A percentile compares a stretch with the other conserved stretches of the same genome.
Conservation (phyloP, 2,329 filamentous ascomycete genomes). For the Chaetothyriales sp. region DNA sequence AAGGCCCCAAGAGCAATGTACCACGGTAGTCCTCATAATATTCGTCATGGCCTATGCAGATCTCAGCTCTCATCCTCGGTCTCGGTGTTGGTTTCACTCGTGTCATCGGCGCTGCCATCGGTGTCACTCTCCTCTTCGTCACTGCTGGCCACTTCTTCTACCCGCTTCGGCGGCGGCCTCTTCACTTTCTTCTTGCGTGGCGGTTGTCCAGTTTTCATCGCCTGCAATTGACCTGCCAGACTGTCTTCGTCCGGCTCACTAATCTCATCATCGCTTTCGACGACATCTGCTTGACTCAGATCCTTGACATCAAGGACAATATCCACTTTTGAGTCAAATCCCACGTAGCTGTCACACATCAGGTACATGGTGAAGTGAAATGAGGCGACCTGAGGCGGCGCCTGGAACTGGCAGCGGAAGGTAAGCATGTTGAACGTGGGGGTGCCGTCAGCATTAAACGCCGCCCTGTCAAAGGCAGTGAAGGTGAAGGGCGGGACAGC, state of each 20-base stretch:
- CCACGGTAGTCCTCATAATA: not conserved
- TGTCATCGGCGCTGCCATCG: constrained; percentile 47
- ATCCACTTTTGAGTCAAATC: constrained; percentile 84
- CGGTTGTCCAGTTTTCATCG: constrained; percentile 55
- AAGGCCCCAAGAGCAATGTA: no score
- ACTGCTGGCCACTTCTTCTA: constrained; percentile 48
- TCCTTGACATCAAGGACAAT: constrained; percentile 83
- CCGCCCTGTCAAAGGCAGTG: constrained; percentile 75
- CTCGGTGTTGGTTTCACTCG: constrained; percentile 51
- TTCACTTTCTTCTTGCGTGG: constrained; percentile 43
- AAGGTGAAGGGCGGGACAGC: constrained; percentile 96
- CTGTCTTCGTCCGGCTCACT: constrained; percentile 97
- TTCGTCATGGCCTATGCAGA: not conserved
- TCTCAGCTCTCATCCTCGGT: constrained; percentile 53
- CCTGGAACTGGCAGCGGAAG: constrained; percentile 91
- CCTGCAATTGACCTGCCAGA: constrained; percentile 79
- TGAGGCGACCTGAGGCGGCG: constrained; percentile 78
- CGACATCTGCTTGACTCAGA: constrained; percentile 65
- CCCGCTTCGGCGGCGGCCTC: constrained; percentile 41
- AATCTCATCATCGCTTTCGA: constrained; percentile 71
- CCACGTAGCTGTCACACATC: constrained; percentile 87
- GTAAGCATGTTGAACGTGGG: constrained; percentile 94
- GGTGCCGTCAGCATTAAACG: constrained; percentile 61
- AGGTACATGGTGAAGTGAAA: constrained; percentile 93
- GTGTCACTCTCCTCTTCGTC: constrained; percentile 50